phyloP scores from a whole-genome alignment of 768 basidiomycete species.

The Paxillus ammoniavirescens region DNA sequence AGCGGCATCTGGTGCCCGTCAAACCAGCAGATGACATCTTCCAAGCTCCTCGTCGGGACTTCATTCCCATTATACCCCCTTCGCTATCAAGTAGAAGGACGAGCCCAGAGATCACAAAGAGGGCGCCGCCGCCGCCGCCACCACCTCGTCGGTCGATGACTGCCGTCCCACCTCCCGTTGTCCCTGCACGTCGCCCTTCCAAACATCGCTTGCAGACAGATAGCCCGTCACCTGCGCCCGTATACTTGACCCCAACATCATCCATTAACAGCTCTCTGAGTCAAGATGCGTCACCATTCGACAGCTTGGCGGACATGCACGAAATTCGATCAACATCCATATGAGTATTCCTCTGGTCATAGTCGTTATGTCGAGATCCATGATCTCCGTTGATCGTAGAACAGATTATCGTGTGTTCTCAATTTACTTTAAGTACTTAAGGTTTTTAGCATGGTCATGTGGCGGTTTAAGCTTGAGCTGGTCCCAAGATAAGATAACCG shows the following conservation, averaged over 20 bases:
- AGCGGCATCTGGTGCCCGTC: constrained; percentile 31
- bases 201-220: constrained; percentile 16
- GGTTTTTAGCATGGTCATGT: no score
- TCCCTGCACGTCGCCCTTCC: constrained; percentile 44
- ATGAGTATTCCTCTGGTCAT: constrained; percentile 37
- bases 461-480: no score
- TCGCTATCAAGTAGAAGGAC: constrained; percentile 24
- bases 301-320: constrained; percentile 57
- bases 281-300: constrained; percentile 61
- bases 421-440: no score
- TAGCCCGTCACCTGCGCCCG: constrained; percentile 13
- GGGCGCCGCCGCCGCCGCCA: constrained; percentile 62
- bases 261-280: constrained; percentile 32
- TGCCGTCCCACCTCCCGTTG: constrained; percentile 36
- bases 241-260: constrained; percentile 32
- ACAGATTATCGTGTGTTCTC: no score
- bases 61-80: constrained; percentile 7
- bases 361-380: no score
- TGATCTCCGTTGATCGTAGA: no score
- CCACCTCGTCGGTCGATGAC: constrained; percentile 52
- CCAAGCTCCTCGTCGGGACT: constrained; percentile 17
- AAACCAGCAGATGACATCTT: constrained; percentile 25
- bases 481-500: no score
- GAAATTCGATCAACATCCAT: constrained; percentile 64
- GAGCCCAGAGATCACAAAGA: constrained; percentile 29